Evolutionary conservation across 1,139 yeast genomes (phyloP).

Genomic region (Schwanniomyces etchellsii): DNA sequence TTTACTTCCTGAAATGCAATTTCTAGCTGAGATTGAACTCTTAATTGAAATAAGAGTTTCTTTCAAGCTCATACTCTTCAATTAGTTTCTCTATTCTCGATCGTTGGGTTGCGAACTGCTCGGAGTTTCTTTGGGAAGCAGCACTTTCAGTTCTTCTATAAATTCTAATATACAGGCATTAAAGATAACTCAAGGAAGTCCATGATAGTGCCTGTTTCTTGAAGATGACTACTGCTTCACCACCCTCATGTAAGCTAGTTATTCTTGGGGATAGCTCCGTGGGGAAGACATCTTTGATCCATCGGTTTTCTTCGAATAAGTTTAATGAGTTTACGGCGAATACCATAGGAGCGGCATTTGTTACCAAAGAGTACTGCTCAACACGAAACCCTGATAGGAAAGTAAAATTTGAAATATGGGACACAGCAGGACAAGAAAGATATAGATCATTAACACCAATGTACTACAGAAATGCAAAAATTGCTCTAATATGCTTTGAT

Average conservation of each 20-base stretch:
- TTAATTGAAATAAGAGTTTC: too few relatives aligned
- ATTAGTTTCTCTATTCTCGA: too few relatives aligned
- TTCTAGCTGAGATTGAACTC: too few relatives aligned
- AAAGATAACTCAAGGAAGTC: too few relatives aligned
- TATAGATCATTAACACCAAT: constrained; percentile 44
- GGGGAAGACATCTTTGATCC: constrained; percentile 42
- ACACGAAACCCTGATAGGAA: constrained; percentile 10
- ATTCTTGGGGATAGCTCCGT: constrained; percentile 44
- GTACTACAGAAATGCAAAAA: constrained; percentile 43
- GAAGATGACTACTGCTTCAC: too few relatives aligned
- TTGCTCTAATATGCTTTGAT: constrained; percentile 38
- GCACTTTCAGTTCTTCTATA: too few relatives aligned
- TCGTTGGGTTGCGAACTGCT: too few relatives aligned
- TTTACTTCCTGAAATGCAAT: too few relatives aligned
- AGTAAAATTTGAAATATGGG: constrained; percentile 44
- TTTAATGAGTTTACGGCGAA: constrained; percentile 36
- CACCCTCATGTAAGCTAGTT: constrained; percentile 32
- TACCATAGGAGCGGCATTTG: constrained; percentile 48
- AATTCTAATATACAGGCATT: too few relatives aligned
- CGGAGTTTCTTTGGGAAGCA: too few relatives aligned
- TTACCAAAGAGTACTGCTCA: constrained; percentile 29
- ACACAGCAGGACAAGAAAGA: constrained; percentile 49
- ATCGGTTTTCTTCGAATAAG: constrained; percentile 32
- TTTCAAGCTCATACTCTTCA: too few relatives aligned
- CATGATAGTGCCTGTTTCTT: too few relatives aligned